A percentile compares a stretch with the other conserved stretches of the same genome.
phyloP scores from a whole-genome alignment of 1,284 basidiomycete genomes.

The Ceratobasidium sp. region DNA sequence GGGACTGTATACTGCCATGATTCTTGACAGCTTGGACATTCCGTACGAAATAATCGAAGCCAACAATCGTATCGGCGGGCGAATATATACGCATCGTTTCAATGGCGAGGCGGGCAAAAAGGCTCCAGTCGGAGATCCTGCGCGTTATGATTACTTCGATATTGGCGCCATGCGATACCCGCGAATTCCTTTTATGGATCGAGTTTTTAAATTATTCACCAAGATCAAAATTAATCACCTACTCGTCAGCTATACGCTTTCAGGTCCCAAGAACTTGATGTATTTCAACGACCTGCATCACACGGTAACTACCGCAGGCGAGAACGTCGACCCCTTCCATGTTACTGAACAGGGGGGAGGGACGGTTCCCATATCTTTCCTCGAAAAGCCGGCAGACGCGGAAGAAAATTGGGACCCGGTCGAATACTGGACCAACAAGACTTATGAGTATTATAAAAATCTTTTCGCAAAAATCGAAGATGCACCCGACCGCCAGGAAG shows the following conservation, averaged over 20 bases:
- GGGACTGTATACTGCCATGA: slow-evolving; percentile 55
- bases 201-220: slow-evolving; percentile 50
- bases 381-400: too few species aligned
- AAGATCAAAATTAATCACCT: slow-evolving; percentile 8
- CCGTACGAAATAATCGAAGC: slow-evolving; percentile 55
- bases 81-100: slow-evolving; percentile 55
- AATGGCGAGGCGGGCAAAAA: not conserved
- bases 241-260: slow-evolving; percentile 18
- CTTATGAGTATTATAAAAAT: slow-evolving; percentile 15
- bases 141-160: slow-evolving; percentile 48
- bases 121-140: slow-evolving; percentile 14
- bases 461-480: not conserved
- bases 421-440: slow-evolving; percentile 8
- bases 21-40: slow-evolving; percentile 54
- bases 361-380: not conserved
- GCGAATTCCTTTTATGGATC: slow-evolving; percentile 51
- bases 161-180: slow-evolving; percentile 55
- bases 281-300: slow-evolving; percentile 31
- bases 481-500: not conserved
- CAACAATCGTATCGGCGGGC: slow-evolving; percentile 54
- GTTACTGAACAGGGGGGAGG: slow-evolving; percentile 10
- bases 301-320: not conserved
- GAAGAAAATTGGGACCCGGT: not conserved
- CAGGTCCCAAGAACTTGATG: not conserved
- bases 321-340: not conserved